Evolutionary conservation across 2,329 filamentous ascomycete genomes (phyloP).

Genomic region (Talaromyces sp.): DNA sequence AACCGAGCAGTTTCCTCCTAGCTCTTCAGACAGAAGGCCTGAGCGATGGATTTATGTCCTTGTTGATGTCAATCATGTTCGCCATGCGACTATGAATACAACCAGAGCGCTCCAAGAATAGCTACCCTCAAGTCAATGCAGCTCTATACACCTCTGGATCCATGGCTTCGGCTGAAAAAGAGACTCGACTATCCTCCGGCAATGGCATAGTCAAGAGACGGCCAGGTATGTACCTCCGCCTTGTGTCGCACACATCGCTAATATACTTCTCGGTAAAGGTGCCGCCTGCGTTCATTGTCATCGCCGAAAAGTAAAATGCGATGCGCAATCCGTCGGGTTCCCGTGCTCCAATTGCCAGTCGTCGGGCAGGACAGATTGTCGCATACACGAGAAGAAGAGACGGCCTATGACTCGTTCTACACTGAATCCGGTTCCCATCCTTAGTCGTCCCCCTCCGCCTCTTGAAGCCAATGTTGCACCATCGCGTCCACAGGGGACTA

Average conservation of each 20-base stretch:
- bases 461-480: slow-evolving; percentile 14
- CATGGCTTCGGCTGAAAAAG: slow-evolving; percentile 39
- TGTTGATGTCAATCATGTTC: neutral
- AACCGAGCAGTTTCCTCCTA: neutral
- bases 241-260: neutral
- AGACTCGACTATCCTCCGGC: slow-evolving; percentile 30
- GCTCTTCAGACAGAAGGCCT: neutral
- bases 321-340: slow-evolving; percentile 46
- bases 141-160: slow-evolving; percentile 18
- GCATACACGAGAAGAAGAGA: slow-evolving; percentile 52
- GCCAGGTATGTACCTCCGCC: slow-evolving; percentile 29
- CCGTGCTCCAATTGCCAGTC: slow-evolving; percentile 51
- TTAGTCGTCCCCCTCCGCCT: slow-evolving; percentile 35
- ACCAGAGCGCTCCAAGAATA: neutral
- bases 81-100: neutral
- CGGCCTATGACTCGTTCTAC: slow-evolving; percentile 41
- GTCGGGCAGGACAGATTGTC: slow-evolving; percentile 43
- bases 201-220: slow-evolving; percentile 41
- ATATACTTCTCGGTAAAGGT: slow-evolving; percentile 21
- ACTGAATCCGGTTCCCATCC: slow-evolving; percentile 48
- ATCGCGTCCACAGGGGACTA: slow-evolving; percentile 1
- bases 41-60: neutral
- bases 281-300: slow-evolving; percentile 51
- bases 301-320: slow-evolving; percentile 52
- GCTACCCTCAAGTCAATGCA: slow-evolving; percentile 14